These are phyloP conservation scores for Amyloporia xantha DNA, from an alignment of 768 basidiomycete genomes.

Conservation along the genomic window DNA sequence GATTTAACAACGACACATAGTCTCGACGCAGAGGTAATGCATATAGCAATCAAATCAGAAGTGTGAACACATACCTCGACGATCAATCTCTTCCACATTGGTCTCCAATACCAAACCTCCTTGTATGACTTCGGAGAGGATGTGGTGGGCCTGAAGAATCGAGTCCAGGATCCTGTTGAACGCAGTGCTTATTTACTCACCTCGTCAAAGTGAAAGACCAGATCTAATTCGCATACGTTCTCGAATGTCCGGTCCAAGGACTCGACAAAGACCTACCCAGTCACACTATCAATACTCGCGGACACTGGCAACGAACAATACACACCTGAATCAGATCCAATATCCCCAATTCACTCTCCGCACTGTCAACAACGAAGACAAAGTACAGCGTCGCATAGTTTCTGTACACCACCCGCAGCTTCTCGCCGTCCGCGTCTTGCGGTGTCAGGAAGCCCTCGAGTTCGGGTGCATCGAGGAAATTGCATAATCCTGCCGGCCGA, in stretches of 20 bases:
- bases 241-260: slow-evolving; percentile 93
- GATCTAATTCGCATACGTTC: slow-evolving; percentile 96
- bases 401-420: slow-evolving; percentile 86
- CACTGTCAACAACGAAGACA: slow-evolving; percentile 92
- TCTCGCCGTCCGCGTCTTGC: slow-evolving; percentile 43
- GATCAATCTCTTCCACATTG: slow-evolving; percentile 79
- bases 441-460: slow-evolving; percentile 66
- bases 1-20: background rate
- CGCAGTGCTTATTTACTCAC: slow-evolving; percentile 39
- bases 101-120: slow-evolving; percentile 96
- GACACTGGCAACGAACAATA: background rate
- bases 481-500: slow-evolving; percentile 81
- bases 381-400: slow-evolving; percentile 97
- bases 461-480: slow-evolving; percentile 93
- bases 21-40: background rate
- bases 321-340: slow-evolving; percentile 93
- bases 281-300: background rate
- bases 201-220: slow-evolving; percentile 99
- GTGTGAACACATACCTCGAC: slow-evolving; percentile 56
- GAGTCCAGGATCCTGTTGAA: background rate
- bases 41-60: background rate
- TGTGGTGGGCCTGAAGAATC: slow-evolving; percentile 74
- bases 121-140: slow-evolving; percentile 93
- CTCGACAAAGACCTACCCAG: slow-evolving; percentile 87
- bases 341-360: slow-evolving; percentile 95